phyloP scores from a whole-genome alignment of 225 moss, liverwort and hornwort species.

The Marchantia paleacea region DNA sequence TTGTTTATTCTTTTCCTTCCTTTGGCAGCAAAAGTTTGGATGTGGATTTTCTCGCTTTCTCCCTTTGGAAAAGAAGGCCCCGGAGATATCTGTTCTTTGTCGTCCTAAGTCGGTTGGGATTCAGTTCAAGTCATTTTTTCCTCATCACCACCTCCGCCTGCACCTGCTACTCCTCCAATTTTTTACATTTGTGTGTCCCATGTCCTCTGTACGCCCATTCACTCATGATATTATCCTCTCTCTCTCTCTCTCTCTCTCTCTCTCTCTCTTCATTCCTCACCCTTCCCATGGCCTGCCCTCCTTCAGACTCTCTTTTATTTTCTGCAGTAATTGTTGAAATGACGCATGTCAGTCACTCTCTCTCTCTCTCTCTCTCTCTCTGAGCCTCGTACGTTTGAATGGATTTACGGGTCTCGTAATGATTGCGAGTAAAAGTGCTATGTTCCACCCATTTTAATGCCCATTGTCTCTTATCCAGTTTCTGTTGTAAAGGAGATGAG shows the following conservation, averaged over 20 bases:
- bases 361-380: neutral
- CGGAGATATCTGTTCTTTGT: neutral
- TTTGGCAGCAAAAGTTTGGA: neutral
- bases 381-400: neutral
- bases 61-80: neutral
- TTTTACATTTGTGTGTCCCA: too few relatives aligned
- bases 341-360: neutral
- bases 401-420: neutral
- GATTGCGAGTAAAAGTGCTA: neutral
- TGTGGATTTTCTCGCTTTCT: neutral
- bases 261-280: too few relatives aligned
- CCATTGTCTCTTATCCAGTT: too few relatives aligned
- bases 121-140: neutral
- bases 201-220: neutral
- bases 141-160: too few relatives aligned
- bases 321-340: too few relatives aligned
- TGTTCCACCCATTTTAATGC: neutral
- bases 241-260: neutral
- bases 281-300: too few relatives aligned
- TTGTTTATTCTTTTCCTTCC: neutral
- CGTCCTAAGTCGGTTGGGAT: slow-evolving; percentile 3
- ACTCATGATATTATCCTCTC: neutral
- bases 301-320: too few relatives aligned
- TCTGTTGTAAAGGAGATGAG: too few relatives aligned
- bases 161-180: too few relatives aligned